phyloP scores from a whole-genome alignment of 1,139 yeast genomes.

The Meyerozyma athensensis region DNA sequence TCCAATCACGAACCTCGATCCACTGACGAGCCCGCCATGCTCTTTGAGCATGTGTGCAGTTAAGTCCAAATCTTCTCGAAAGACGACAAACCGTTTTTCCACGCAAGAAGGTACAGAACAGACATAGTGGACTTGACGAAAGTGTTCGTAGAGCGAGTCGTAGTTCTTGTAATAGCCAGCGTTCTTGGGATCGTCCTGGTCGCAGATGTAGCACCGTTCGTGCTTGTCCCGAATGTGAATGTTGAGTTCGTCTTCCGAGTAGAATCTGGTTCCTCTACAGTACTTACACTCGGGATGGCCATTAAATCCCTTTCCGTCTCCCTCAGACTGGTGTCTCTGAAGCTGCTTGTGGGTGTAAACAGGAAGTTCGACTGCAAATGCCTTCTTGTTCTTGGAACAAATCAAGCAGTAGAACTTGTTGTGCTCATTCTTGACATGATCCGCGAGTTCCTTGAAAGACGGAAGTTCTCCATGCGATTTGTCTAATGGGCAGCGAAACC shows the following conservation, averaged over 20 bases:
- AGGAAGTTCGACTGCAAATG: slow-evolving; percentile 68
- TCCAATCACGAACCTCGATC: slow-evolving; percentile 40
- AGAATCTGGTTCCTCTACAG: slow-evolving; percentile 70
- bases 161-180: slow-evolving; percentile 82
- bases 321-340: slow-evolving; percentile 57
- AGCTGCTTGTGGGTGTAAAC: slow-evolving; percentile 60
- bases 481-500: slow-evolving; percentile 50
- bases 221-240: slow-evolving; percentile 80
- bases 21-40: slow-evolving; percentile 58
- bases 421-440: slow-evolving; percentile 63
- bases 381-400: slow-evolving; percentile 71
- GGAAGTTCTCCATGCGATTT: slow-evolving; percentile 38
- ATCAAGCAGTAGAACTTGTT: slow-evolving; percentile 64
- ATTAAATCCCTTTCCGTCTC: slow-evolving; percentile 61
- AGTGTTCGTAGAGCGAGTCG: slow-evolving; percentile 69
- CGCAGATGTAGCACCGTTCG: slow-evolving; percentile 89
- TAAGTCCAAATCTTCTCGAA: slow-evolving; percentile 78
- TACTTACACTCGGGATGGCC: slow-evolving; percentile 92
- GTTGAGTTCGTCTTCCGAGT: slow-evolving; percentile 83
- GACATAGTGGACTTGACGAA: slow-evolving; percentile 64
- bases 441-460: slow-evolving; percentile 54
- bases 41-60: slow-evolving; percentile 85
- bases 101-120: slow-evolving; percentile 82
- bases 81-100: slow-evolving; percentile 88
- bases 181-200: slow-evolving; percentile 54